Percentiles rank a stretch among this genome's conserved stretches.
These are phyloP conservation scores for Pyrus bretschneideri DNA, from an alignment of 306 rosid species.

Conservation along the genomic window DNA sequence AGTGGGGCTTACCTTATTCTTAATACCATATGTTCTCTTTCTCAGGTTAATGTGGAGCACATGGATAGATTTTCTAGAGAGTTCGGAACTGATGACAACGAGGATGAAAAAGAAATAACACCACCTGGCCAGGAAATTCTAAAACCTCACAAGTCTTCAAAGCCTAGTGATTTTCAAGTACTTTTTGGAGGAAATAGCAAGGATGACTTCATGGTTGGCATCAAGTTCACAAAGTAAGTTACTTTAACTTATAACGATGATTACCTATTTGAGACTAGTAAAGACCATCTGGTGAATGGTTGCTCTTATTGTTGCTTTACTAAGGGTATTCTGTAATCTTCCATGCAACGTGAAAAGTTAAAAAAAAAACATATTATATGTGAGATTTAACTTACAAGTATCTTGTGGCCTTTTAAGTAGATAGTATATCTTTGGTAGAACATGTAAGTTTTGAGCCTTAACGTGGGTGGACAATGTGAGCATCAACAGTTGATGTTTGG, in stretches of 20 bases:
- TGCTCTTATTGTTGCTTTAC: background rate
- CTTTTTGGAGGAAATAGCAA: conserved; percentile 79
- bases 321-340: background rate
- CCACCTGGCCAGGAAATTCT: conserved; percentile 31
- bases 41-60: conserved; percentile 63
- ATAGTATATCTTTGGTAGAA: background rate
- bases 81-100: conserved; percentile 52
- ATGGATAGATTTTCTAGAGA: conserved; percentile 66
- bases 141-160: conserved; percentile 40
- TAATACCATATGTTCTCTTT: conserved; percentile 23
- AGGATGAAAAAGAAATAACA: conserved; percentile 15
- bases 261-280: background rate
- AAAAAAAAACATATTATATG: background rate
- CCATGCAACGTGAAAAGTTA: background rate
- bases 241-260: background rate
- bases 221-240: conserved; percentile 77
- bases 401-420: background rate
- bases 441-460: background rate
- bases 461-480: background rate
- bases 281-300: background rate
- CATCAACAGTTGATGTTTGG: background rate
- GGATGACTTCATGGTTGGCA: conserved; percentile 88
- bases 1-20: background rate
- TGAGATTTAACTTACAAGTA: background rate
- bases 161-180: conserved; percentile 63